Percentiles rank a stretch among this genome's conserved stretches.
Evolutionary conservation across 2,329 filamentous ascomycete species (phyloP).

Genomic region (Aureobasidium zeae): DNA sequence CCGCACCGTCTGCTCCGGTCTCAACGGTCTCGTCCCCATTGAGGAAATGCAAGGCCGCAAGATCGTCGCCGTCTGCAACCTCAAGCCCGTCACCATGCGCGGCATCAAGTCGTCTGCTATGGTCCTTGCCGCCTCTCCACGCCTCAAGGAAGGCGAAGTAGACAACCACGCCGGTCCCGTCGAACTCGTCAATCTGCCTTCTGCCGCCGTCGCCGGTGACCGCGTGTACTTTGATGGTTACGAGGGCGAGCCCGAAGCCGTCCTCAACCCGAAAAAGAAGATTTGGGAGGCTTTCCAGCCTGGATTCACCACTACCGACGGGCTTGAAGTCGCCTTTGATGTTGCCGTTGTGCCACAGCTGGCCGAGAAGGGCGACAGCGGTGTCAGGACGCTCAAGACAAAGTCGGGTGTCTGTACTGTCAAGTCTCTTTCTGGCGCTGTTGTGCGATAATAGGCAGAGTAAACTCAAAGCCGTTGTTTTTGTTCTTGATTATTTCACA

Average conservation of each 20-base stretch:
- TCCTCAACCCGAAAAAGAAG: constrained; percentile 99
- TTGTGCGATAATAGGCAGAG: constrained; percentile 79
- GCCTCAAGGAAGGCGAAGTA: constrained; percentile 67
- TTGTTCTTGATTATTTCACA: too few relatives aligned
- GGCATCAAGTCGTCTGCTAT: constrained; percentile 75
- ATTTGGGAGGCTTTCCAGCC: constrained; percentile 96
- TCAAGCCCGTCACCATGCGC: constrained; percentile 99
- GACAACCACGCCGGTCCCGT: constrained; percentile 83
- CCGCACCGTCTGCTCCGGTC: constrained; percentile 90
- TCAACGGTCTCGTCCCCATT: constrained; percentile 85
- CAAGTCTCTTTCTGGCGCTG: constrained; percentile 66
- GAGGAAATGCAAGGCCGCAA: constrained; percentile 96
- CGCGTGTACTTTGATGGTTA: constrained; percentile 90
- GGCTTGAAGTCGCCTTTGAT: constrained; percentile 78
- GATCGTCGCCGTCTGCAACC: constrained; percentile 90
- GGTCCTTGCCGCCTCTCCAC: constrained; percentile 92
- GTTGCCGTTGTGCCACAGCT: constrained; percentile 66
- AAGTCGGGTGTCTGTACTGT: constrained; percentile 78
- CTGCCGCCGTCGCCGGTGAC: constrained; percentile 70
- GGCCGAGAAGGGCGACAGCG: constrained; percentile 50
- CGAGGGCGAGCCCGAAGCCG: constrained; percentile 82
- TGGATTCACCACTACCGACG: constrained; percentile 82
- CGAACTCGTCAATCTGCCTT: constrained; percentile 80
- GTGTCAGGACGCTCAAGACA: constrained; percentile 58
- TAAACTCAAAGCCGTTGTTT: too few relatives aligned